These are phyloP conservation scores for Sporothrix dimorphospora DNA, from an alignment of 2,329 filamentous ascomycete species.

Conservation along the genomic window DNA sequence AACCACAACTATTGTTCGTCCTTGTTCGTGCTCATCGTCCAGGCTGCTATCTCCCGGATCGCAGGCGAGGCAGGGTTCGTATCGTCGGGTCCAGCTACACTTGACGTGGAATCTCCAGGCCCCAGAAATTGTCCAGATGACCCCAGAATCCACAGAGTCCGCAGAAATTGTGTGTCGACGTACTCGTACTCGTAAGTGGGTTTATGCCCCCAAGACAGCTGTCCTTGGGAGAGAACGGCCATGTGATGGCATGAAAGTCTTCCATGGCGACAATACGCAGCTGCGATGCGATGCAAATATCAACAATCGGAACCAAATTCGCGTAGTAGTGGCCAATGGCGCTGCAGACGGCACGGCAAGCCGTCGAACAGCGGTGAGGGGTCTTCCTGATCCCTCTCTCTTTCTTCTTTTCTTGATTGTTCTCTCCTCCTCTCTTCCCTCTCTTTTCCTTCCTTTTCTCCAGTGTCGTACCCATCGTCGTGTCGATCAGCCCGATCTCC, in stretches of 20 bases:
- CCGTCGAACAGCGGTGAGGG: neutral
- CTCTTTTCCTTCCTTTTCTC: neutral
- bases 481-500: slow-evolving; percentile 5
- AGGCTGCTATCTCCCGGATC: neutral
- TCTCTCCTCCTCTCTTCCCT: neutral
- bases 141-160: no score
- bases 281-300: neutral
- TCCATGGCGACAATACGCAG: neutral
- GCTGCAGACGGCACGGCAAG: neutral
- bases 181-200: neutral
- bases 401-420: neutral
- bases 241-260: neutral
- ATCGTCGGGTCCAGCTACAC: neutral
- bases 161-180: neutral
- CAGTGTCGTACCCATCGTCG: neutral
- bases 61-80: neutral
- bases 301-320: neutral
- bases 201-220: neutral
- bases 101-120: neutral
- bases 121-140: neutral
- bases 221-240: neutral
- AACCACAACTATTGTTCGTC: neutral
- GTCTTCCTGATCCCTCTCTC: neutral
- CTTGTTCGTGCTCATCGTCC: neutral
- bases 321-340: neutral